Evolutionary conservation across 1,139 yeast genomes (phyloP).

Genomic region (Magnusiomyces paraingens): DNA sequence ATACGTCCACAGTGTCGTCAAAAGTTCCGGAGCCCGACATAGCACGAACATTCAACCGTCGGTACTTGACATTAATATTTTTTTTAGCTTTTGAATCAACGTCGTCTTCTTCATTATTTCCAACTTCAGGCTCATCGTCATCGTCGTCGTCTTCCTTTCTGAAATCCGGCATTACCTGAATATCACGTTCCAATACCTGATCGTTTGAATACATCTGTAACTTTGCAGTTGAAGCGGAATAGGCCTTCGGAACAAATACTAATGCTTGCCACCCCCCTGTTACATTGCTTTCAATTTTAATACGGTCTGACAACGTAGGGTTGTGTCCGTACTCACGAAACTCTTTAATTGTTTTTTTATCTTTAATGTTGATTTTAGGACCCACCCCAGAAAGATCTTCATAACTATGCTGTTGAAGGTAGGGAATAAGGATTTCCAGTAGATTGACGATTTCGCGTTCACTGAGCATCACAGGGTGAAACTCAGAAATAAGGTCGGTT

Average conservation of each 20-base stretch:
- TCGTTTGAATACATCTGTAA: conserved; percentile 9
- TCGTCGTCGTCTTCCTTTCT: neutral
- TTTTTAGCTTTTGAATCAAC: conserved; percentile 11
- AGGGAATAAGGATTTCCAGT: neutral
- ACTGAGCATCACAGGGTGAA: neutral
- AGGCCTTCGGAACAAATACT: neutral
- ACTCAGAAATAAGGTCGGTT: neutral
- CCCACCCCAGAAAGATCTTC: no score
- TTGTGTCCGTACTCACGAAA: no score
- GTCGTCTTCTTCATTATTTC: conserved; percentile 11
- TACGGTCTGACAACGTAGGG: neutral
- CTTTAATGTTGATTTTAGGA: no score
- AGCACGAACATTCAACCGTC: no score
- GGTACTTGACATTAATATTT: conserved; percentile 2
- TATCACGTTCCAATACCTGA: conserved; percentile 13
- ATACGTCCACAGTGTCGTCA: conserved; percentile 8
- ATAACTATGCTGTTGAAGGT: no score
- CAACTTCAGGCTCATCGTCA: neutral
- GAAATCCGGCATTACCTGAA: conserved; percentile 9
- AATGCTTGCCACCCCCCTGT: neutral
- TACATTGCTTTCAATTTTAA: neutral
- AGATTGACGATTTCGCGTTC: neutral
- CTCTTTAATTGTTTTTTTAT: no score
- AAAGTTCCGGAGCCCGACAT: no score
- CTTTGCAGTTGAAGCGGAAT: neutral